phyloP scores from a whole-genome alignment of 1,284 basidiomycete species.

The Pseudozyma thailandica region DNA sequence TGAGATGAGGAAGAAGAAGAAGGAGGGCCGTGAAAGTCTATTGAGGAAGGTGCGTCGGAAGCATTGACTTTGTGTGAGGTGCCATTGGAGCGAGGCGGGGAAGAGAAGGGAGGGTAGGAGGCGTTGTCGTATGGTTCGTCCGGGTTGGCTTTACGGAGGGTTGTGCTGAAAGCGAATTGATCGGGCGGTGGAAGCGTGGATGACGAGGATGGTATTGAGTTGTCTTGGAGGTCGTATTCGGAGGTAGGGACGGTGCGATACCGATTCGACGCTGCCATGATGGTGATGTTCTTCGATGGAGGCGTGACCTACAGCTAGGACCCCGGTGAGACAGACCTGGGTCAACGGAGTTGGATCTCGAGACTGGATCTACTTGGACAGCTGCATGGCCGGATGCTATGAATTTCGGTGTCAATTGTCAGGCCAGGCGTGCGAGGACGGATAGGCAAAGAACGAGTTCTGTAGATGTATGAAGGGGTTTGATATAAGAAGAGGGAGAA shows the following conservation, averaged over 20 bases:
- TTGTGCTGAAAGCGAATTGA: constrained; percentile 56
- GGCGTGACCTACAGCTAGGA: not conserved
- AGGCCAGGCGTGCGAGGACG: too few relatives aligned
- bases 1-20: constrained; percentile 2
- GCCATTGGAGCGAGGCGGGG: constrained; percentile 16
- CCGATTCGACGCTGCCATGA: constrained; percentile 26
- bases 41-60: constrained; percentile 17
- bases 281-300: constrained; percentile 2
- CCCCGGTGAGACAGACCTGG: too few relatives aligned
- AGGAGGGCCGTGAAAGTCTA: constrained; percentile 9
- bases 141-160: constrained; percentile 43
- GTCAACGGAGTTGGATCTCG: too few relatives aligned
- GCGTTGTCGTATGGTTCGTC: constrained; percentile 30
- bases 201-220: constrained; percentile 15
- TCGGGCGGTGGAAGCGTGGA: constrained; percentile 23
- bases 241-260: constrained; percentile 31
- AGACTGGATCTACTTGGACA: too few relatives aligned
- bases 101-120: constrained; percentile 24
- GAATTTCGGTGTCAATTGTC: too few relatives aligned
- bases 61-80: constrained; percentile 25
- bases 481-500: too few relatives aligned
- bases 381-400: too few relatives aligned
- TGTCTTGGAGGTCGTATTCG: constrained; percentile 25
- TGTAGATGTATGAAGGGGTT: too few relatives aligned
- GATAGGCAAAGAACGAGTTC: too few relatives aligned